These are phyloP conservation scores for Zea luxurians DNA, from an alignment of 176 grass and related monocot genomes.

Conservation along the genomic window DNA sequence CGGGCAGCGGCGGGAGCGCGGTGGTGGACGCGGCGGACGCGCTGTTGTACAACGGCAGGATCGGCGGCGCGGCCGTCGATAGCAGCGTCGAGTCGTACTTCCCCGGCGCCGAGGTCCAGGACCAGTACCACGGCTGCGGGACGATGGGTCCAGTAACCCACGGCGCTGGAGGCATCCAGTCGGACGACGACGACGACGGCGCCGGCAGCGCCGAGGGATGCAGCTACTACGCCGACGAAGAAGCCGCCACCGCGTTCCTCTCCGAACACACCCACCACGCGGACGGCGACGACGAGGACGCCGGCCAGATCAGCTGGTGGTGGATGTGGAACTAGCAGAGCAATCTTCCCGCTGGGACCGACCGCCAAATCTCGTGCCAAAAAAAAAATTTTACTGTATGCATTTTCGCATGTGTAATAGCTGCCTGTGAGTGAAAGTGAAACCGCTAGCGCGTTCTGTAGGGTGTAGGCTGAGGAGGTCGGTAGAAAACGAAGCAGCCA, in stretches of 20 bases:
- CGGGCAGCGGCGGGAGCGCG: conserved; percentile 75
- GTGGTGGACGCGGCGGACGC: conserved; percentile 62
- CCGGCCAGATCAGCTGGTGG: conserved; percentile 50
- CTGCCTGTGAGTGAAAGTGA: conserved; percentile 1
- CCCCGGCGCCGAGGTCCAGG: conserved; percentile 42
- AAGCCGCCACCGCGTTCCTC: conserved; percentile 31
- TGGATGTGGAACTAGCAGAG: conserved; percentile 69
- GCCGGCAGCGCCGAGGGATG: conserved; percentile 90
- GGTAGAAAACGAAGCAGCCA: too few species aligned
- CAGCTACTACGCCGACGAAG: conserved; percentile 68
- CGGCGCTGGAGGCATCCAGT: conserved; percentile 51
- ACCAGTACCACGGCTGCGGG: conserved; percentile 43
- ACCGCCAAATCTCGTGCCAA: not conserved
- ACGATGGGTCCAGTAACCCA: conserved; percentile 37
- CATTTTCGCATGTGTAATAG: not conserved
- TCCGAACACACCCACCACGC: conserved; percentile 40
- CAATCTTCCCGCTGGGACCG: not conserved
- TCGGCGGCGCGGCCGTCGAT: conserved; percentile 41
- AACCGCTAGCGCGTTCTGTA: too few species aligned
- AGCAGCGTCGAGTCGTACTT: conserved; percentile 85
- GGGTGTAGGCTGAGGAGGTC: too few species aligned
- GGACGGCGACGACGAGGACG: conserved; percentile 50
- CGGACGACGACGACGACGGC: conserved; percentile 64
- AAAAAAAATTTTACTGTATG: not conserved
- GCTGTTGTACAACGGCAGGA: conserved; percentile 4